Conservation (phyloP, 1,139 yeast genomes). For the Nakaseomyces bracarensis region DNA sequence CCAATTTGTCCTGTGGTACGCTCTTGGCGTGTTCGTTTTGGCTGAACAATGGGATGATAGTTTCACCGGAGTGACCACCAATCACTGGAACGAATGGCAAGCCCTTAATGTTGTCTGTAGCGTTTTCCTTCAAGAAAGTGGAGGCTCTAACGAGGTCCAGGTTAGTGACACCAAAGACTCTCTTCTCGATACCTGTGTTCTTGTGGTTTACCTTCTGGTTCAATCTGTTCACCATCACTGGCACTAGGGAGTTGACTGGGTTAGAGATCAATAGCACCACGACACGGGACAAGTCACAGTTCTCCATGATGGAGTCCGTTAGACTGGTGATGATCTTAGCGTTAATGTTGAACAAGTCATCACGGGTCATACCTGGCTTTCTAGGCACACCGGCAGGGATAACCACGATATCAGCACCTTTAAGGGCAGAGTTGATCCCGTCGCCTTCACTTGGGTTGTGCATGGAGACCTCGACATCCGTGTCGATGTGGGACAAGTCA, state of each 20-base stretch:
- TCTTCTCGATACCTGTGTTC: conserved; percentile 65
- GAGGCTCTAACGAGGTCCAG: conserved; percentile 86
- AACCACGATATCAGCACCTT: conserved; percentile 67
- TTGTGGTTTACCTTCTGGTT: conserved; percentile 10
- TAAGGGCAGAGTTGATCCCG: conserved; percentile 51
- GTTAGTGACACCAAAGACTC: conserved; percentile 87
- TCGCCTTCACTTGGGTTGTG: conserved; percentile 50
- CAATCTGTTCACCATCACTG: conserved; percentile 74
- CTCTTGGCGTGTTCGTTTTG: conserved; percentile 13
- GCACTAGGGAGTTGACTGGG: conserved; percentile 95
- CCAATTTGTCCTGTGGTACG: conserved; percentile 44
- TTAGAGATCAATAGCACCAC: conserved; percentile 75
- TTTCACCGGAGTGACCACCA: conserved; percentile 94
- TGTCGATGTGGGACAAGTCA: conserved; percentile 83
- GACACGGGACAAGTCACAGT: conserved; percentile 21
- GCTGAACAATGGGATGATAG: conserved; percentile 57
- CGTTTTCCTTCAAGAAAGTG: conserved; percentile 54
- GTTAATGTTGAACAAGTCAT: conserved; percentile 86
- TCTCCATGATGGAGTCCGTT: conserved; percentile 67
- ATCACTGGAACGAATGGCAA: conserved; percentile 62
- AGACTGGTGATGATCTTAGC: conserved; percentile 83
- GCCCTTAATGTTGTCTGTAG: conserved; percentile 32
- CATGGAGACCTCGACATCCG: conserved; percentile 63
- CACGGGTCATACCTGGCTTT: conserved; percentile 98
- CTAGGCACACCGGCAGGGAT: conserved; percentile 97